Evolutionary conservation across 2,329 filamentous ascomycete species (phyloP), one percentile per base, ranked within the genome.

Genomic region (Tolypocladium guangdongense): DNA sequence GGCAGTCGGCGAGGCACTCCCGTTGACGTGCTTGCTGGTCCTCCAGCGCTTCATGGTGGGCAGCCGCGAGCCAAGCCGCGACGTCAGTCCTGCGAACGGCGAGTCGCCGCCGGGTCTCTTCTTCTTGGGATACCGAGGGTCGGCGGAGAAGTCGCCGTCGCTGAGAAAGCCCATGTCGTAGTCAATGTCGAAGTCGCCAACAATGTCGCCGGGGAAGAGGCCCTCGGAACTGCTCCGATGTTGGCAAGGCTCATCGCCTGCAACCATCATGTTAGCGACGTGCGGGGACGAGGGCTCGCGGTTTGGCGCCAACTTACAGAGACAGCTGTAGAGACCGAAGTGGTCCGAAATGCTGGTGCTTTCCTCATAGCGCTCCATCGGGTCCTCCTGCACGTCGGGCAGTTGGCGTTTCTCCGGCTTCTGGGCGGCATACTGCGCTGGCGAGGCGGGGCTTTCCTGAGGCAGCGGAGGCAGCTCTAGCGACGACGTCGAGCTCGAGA

Each of bases 361-460:
- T 52, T 78, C 77, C 32, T 84, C 80, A 24, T 87, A 87, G 52
- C 78, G 80, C 66, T 91, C 87, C 43, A 83, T 71, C 2, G 87
- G 84, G 63, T 95, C 90, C 68, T 96, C 91, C 63, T 90, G 81
- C 22, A 96, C 87, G 62, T 93, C 88, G 18, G 89, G 87, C 57
- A 96, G 75, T 51, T 78, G 78, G 56, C 81, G 78, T 70, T 88
- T 88, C 62, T 77, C 75, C 0, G 80, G 73, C 58, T 83, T 81
- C 57, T 61, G 60, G 51, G 63, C 57, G 72, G 71, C 48, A 50
- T 62, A 60, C 71, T 60, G 60, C 39, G 63, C 50, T 8, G 60
- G 57, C 33, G 60, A 58, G 14, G 55, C 37, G 10, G 60, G 55
- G 32, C 53, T 56, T 22, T 65, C 63, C 37, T 55, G 50, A 48